Evolutionary conservation across 2,329 filamentous ascomycete species (phyloP).

Genomic region (Colletotrichum siamense): DNA sequence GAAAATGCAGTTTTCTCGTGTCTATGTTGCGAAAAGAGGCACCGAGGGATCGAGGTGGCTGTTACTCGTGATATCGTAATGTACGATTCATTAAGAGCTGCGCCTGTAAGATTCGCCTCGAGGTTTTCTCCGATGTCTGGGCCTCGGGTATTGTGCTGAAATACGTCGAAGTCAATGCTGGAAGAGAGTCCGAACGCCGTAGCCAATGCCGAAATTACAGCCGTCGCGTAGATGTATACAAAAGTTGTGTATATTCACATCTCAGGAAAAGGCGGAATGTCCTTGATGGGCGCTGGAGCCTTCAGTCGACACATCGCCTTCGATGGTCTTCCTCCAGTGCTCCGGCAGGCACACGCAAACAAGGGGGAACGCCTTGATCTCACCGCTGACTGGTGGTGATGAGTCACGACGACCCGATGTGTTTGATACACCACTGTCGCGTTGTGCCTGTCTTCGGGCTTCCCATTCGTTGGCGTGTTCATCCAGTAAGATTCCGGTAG

Average conservation of each 20-base stretch:
- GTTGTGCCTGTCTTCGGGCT: slow-evolving; percentile 73
- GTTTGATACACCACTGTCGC: slow-evolving; percentile 93
- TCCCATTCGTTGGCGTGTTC: slow-evolving; percentile 92
- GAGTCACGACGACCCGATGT: slow-evolving; percentile 67
- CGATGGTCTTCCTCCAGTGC: slow-evolving; percentile 96
- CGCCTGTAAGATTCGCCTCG: background rate
- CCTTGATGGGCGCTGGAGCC: slow-evolving; percentile 50
- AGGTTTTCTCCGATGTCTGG: background rate
- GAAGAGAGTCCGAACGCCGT: slow-evolving; percentile 38
- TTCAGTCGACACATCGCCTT: slow-evolving; percentile 80
- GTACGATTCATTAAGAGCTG: slow-evolving; percentile 7
- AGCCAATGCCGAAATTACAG: slow-evolving; percentile 37
- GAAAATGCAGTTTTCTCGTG: slow-evolving; percentile 31
- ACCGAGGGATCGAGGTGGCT: slow-evolving; percentile 2
- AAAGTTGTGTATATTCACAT: slow-evolving; percentile 16
- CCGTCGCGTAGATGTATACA: slow-evolving; percentile 27
- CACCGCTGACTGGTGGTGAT: slow-evolving; percentile 72
- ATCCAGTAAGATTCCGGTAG: slow-evolving; percentile 84
- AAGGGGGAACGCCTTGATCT: slow-evolving; percentile 97
- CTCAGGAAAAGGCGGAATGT: slow-evolving; percentile 31
- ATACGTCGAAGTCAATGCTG: slow-evolving; percentile 1
- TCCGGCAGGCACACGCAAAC: slow-evolving; percentile 95
- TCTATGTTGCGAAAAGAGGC: slow-evolving; percentile 31
- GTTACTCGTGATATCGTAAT: slow-evolving; percentile 12
- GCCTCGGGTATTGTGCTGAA: background rate